These are phyloP conservation scores for Saccharum officinarum DNA, from an alignment of 176 grass and related monocot genomes.

Conservation along the genomic window DNA sequence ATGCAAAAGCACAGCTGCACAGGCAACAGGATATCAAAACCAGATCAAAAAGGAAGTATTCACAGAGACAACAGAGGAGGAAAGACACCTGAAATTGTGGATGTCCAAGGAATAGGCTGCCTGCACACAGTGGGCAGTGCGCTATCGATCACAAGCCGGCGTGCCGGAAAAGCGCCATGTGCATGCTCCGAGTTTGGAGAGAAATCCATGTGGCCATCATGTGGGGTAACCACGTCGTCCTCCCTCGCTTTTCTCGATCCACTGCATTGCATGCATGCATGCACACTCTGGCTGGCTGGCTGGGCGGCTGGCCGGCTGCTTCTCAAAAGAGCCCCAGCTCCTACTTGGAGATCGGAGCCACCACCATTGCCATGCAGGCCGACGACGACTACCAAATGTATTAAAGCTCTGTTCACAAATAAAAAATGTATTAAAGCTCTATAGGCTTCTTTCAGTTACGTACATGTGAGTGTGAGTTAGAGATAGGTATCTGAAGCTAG, in stretches of 20 bases:
- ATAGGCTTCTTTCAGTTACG: too few species aligned
- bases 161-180: conserved; percentile 36
- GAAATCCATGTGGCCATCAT: conserved; percentile 51
- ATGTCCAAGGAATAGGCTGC: neutral
- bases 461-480: too few species aligned
- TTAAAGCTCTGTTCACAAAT: too few species aligned
- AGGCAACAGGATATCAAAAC: neutral
- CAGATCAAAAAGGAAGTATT: neutral
- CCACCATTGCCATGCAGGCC: neutral
- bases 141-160: neutral
- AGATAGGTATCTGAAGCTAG: too few species aligned
- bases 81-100: conserved; percentile 1
- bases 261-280: neutral
- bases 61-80: neutral
- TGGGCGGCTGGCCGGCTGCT: neutral
- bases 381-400: neutral
- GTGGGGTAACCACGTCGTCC: neutral
- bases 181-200: conserved; percentile 21
- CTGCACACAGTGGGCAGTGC: neutral
- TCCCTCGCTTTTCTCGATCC: neutral
- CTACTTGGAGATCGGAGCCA: neutral
- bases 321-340: neutral
- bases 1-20: neutral
- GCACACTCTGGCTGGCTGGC: neutral
- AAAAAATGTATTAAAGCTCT: too few species aligned